Base-by-base conservation (phyloP, 495 filamentous ascomycete species). In the Platismatia glauca region DNA sequence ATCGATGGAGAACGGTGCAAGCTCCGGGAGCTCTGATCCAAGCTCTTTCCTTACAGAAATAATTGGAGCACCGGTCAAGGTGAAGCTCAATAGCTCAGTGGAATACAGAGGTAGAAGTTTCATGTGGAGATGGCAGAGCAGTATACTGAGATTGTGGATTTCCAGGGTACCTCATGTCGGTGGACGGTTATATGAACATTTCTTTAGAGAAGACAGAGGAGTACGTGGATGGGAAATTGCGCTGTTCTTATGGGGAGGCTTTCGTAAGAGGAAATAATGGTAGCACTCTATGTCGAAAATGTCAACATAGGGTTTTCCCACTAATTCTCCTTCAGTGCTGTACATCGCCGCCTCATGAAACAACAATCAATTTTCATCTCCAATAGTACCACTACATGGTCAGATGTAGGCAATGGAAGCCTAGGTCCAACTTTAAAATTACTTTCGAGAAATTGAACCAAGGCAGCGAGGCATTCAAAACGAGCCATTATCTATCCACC, bases 181-280 rank as follows among this genome's bases (percentile, higher is more conserved):
- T 97, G 50, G 94, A 98, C 72, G 95, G 95, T 44, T 98, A 97
- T 72, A 97, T 98, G 94, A 97, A 98, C 73, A 95, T 98, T 66
- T 91, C 94, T 24, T 81, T 98, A 4, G 94, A 97, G 71, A 92
- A 95, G 73, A 93, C 91, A 0, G 87, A 91, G 64, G 95, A 98
- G 76, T 91, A 85, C 69, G 87, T 94, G 57, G 86, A 91, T 70
- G 95, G 93, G 33, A 84, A 83, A 62, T 81, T 90, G 70, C 82
- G 84, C 66, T 81, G 89, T 67, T 87, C 78, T 50, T 97, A 95
- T 74, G 94, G 95, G 1, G 94, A 98, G 78, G 91, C 95, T 35
- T 98, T 98, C 71, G 86, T 98, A 22, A 81, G 94, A 68, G 94
- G 94, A 64, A 98, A 98, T 73, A 98, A 97, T 66, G 94, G 94